Evolutionary conservation across 2,329 filamentous ascomycete genomes (phyloP), one percentile per base, ranked within the genome.

Genomic region (Ophiocordyceps sinensis): DNA sequence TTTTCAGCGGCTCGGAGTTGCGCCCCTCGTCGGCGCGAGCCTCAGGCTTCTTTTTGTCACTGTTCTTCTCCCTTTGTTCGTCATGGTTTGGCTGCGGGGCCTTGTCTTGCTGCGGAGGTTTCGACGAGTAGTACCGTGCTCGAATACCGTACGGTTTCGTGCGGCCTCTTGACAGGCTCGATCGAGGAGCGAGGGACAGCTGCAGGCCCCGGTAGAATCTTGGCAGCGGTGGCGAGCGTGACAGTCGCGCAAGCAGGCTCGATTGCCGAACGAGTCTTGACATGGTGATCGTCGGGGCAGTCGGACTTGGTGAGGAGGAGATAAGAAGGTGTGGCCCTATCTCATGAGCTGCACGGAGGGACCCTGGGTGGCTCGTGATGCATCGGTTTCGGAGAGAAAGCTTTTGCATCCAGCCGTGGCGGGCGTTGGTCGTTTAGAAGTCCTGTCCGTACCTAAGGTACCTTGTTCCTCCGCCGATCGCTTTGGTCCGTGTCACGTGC

Each of bases 191-290:
- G 15, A 52, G 46, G 21, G 61, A 51, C 12, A 56, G 47, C 26
- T 56, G 64, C 55, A 62, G 49, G 35, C 65, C 64, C 46, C 66
- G 62, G 53, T 68, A 66, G 41, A 71, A 60, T 45, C 70, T 61
- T 52, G 65, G 62, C 54, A 72, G 64, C 49, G 73, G 64, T 50
- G 70, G 69, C 50, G 71, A 64, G 59, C 71, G 72, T 44, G 75
- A 73, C 55, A 77, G 67, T 59, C 73, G 71, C 63, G 75, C 74
- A 57, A 83, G 64, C 59, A 75, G 73, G 66, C 75, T 74, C 59
- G 79, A 72, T 60, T 77, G 75, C 59, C 78, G 74, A 50, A 82
- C 64, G 54, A 79, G 66, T 53, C 75, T 74, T 59, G 77, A 77
- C 79, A 83, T 83, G 62, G 58, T 53, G 49, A 50, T 48, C 48